Percentiles rank a stretch among this genome's conserved stretches.
These are phyloP conservation scores for Filobasidium uniguttulatum DNA, from an alignment of 1,284 basidiomycete genomes.

Conservation along the genomic window DNA sequence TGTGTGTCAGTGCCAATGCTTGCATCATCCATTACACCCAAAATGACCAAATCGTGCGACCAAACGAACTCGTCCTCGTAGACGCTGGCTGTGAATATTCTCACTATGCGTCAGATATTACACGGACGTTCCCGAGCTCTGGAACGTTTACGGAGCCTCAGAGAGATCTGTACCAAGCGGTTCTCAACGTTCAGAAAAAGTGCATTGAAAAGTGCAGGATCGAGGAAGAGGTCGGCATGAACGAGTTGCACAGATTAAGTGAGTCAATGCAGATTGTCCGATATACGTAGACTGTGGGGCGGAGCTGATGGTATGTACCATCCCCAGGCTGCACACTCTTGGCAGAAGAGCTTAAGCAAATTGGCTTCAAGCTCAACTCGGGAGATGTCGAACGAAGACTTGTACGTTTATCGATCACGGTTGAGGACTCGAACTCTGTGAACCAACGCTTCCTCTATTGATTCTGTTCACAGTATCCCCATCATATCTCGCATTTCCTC, in stretches of 20 bases:
- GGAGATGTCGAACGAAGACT: constrained; percentile 67
- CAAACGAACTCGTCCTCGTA: constrained; percentile 67
- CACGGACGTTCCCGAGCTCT: constrained; percentile 76
- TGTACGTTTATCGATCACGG: constrained; percentile 38
- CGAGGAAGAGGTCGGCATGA: constrained; percentile 45
- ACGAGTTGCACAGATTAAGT: constrained; percentile 64
- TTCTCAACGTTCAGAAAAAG: constrained; percentile 42
- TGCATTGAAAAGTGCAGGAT: constrained; percentile 42
- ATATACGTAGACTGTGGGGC: not conserved
- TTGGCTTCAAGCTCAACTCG: constrained; percentile 58
- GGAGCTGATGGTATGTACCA: not conserved
- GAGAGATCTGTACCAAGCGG: constrained; percentile 65
- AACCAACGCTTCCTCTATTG: constrained; percentile 9
- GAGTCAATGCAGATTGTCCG: constrained; percentile 13
- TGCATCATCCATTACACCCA: constrained; percentile 84
- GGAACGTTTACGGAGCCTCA: constrained; percentile 71
- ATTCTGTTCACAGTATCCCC: constrained; percentile 47
- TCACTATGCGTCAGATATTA: constrained; percentile 92
- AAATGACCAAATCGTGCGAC: constrained; percentile 61
- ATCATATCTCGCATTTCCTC: constrained; percentile 49
- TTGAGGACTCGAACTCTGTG: not conserved
- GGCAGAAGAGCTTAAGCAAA: constrained; percentile 57
- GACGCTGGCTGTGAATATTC: constrained; percentile 84
- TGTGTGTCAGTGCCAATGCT: constrained; percentile 58
- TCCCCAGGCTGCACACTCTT: constrained; percentile 50